Base-by-base conservation (phyloP, 2,329 filamentous ascomycete genomes). In the Chaetomium sp. region DNA sequence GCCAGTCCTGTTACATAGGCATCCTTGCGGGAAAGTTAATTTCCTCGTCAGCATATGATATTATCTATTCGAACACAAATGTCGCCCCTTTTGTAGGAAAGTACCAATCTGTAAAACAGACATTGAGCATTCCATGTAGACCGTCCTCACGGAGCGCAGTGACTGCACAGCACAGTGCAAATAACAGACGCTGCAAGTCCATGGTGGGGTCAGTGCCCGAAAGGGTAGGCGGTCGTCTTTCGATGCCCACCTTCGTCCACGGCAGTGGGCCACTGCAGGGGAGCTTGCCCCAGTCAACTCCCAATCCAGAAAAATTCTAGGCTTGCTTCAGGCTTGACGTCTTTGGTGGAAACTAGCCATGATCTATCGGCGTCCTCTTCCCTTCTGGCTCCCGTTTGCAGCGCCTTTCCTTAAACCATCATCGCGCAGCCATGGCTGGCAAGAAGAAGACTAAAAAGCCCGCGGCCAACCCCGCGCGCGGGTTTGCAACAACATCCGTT, bases 361-460 rank as follows among this genome's bases (percentile, higher is more conserved):
- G 19, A 41, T 35, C 49, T 27, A 40, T 48, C 41, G 45, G 38
- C 52, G 44, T 59, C 49, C 50, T 47, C 44, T 32, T 12, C 56
- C 33, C 34, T 34, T 32, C 42, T 50, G 50, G 44, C 19, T 45
- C 6, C n/a, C 45, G 40, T 52, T 54, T n/a, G 37, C 52, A 55
- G 44, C 41, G 27, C 43, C 33, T n/a, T 19, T 38, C 27, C 36
- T 5, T 14, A 35, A 14, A 27, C 14, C 43, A 14, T 9, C 27
- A 34, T 33, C 12, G 34, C 7, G 1, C 41, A 61, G 66, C 60
- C 62, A 92, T 92, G 88, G 86, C 87, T 55, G 72, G 75, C 57
- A 85, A 78, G 67, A 88, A 89, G 72, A 96, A 95, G 75, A 96
- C 96, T 76, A 95, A 90, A 78, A 97, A 96, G 80, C 80, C 88